Evolutionary conservation across 1,284 basidiomycete genomes (phyloP), one percentile per base, ranked within the genome.

Genomic region (Leccinum cinnamomeum): DNA sequence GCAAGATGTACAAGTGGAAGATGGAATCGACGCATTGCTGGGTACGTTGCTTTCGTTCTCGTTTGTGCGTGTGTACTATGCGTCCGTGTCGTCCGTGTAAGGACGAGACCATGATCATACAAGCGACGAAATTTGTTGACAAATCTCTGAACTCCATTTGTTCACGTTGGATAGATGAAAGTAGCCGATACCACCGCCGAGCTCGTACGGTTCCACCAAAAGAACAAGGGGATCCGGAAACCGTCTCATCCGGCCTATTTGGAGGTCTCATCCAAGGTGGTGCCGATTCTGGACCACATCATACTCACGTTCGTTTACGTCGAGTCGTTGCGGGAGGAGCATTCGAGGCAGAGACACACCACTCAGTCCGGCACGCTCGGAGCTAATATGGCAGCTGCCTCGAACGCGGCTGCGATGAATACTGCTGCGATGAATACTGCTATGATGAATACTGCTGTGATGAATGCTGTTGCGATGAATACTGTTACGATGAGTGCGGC

Each of bases 1-100:
- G 10, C 6, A 57, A 33, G 1, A 56, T 5, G 3, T 72, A 74
- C 64, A 72, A 73, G 50, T 74, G 71, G 73, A 74, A 73, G 57
- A 12, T 70, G 5, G 69, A 62, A n/a, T 55, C 61, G n/a, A 53
- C 59, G 16, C 59, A 64, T 16, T 75, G 64, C 35, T 53, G 51
- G 51, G 51, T 53, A 53, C 8, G 51, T 53, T 18, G 2, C 10
- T 25, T 30, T 30, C 16, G 51, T 25, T 30, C 28, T 53, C 12
- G 14, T 16, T n/a, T n/a, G 50, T n/a, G 16, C 10, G 44, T 18
- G 44, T 18, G 18, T 37, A 37, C 35, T 46, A 18, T 18, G 11
- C 14, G 12, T 51, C 20, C 12, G 11, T 20, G 48, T 37, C 35
- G 12, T 37, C 12, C 35, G 12, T 37, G 10, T 37, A 37, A 37